A percentile compares a stretch with the other conserved stretches of the same genome.
These are phyloP conservation scores for Fusarium nodosum DNA, from an alignment of 2,329 filamentous ascomycete species.

Conservation along the genomic window DNA sequence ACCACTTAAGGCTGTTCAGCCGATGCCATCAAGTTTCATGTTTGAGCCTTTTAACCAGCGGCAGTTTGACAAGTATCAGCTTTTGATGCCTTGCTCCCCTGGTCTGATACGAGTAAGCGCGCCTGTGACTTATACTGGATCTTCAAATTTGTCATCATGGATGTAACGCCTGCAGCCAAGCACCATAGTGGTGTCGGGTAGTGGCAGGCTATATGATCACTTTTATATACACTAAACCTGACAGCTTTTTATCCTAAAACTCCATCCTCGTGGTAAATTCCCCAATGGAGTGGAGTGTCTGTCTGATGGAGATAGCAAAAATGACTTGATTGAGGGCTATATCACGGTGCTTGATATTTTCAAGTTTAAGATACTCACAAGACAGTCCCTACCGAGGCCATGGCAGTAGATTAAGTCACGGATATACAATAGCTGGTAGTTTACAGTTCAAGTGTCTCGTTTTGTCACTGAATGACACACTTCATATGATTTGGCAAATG, in stretches of 20 bases:
- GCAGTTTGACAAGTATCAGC: conserved; percentile 28
- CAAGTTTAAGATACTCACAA: conserved; percentile 7
- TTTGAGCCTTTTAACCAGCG: conserved; percentile 23
- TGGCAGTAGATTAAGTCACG: neutral
- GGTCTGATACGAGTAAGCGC: conserved; percentile 20
- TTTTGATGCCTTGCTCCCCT: conserved; percentile 5
- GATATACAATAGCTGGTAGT: neutral
- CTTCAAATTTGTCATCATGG: conserved; percentile 15
- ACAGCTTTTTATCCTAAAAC: conserved; percentile 9
- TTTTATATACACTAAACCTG: conserved; percentile 8
- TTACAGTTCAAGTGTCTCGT: conserved; percentile 6
- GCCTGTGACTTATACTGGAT: conserved; percentile 24
- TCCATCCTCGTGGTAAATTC: neutral
- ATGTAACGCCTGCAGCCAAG: conserved; percentile 27
- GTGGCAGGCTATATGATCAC: conserved; percentile 2
- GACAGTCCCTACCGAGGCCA: neutral
- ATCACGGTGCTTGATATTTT: neutral
- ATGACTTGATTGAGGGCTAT: neutral
- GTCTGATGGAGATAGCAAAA: neutral
- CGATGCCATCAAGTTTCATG: conserved; percentile 14
- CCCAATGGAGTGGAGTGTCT: neutral
- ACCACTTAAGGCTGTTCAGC: neutral
- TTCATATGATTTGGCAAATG: neutral
- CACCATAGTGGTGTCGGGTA: conserved; percentile 1
- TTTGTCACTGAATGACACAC: conserved; percentile 1